Percentiles rank a stretch among this genome's conserved stretches.
Conservation (phyloP, 768 basidiomycete genomes). For the Boletus edulis region DNA sequence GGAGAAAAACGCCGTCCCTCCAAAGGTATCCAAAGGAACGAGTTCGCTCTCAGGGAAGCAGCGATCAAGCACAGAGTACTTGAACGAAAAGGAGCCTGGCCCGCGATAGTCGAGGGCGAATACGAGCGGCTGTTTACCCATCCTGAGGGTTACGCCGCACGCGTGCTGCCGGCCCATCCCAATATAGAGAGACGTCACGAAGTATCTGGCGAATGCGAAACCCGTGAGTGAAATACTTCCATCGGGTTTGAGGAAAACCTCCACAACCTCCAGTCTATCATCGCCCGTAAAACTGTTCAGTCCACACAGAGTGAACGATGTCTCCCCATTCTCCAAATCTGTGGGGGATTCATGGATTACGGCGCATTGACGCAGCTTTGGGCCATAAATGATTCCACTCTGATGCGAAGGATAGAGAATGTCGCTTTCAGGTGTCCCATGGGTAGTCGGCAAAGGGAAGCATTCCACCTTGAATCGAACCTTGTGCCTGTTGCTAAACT, state of each 20-base stretch:
- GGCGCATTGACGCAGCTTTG: not conserved
- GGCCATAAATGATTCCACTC: not conserved
- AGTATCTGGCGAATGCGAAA: not conserved
- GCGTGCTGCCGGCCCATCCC: not conserved
- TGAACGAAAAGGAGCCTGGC: not conserved
- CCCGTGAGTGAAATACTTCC: not conserved
- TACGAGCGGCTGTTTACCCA: not conserved
- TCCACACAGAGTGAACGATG: not conserved
- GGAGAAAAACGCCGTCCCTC: not conserved
- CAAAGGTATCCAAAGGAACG: not conserved
- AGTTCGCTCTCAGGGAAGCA: not conserved
- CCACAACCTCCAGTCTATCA: not conserved
- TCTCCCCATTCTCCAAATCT: not conserved
- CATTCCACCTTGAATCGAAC: slow-evolving; percentile 6
- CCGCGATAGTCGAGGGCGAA: not conserved
- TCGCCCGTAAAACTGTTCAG: not conserved
- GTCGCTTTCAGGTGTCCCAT: not conserved
- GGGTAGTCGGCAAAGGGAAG: slow-evolving; percentile 1
- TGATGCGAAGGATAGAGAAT: slow-evolving; percentile 1
- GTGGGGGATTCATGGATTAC: slow-evolving; percentile 1
- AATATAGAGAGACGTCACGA: not conserved
- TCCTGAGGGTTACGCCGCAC: not conserved
- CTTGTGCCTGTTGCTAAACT: not conserved
- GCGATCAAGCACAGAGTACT: not conserved
- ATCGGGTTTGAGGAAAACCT: slow-evolving; percentile 7